A percentile compares a stretch with the other conserved stretches of the same genome.
phyloP scores from a whole-genome alignment of 768 basidiomycete genomes.

The Lentinula boryana region DNA sequence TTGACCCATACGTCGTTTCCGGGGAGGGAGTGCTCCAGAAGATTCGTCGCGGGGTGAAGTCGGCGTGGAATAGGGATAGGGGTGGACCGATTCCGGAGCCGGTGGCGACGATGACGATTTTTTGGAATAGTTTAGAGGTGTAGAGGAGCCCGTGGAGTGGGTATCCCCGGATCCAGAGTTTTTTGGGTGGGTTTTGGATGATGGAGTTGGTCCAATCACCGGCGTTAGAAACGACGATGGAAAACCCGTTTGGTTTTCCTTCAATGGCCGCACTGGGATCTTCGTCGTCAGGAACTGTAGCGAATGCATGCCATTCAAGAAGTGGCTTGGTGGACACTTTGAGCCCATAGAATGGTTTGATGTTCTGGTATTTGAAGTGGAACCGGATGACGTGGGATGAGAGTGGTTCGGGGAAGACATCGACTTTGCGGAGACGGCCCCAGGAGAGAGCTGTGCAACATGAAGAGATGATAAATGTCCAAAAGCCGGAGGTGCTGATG shows the following conservation, averaged over 20 bases:
- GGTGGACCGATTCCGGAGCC: constrained; percentile 49
- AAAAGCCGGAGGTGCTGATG: constrained; percentile 41
- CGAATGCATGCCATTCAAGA: constrained; percentile 47
- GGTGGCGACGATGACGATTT: constrained; percentile 48
- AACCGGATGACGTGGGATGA: constrained; percentile 50
- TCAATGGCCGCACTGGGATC: too few relatives aligned
- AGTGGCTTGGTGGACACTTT: constrained; percentile 32
- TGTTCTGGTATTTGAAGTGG: constrained; percentile 46
- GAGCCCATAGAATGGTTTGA: constrained; percentile 27
- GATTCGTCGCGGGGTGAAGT: constrained; percentile 28
- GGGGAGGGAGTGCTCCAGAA: constrained; percentile 38
- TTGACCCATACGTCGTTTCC: constrained; percentile 32
- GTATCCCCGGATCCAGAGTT: constrained; percentile 50
- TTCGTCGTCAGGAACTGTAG: constrained; percentile 31
- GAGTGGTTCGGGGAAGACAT: constrained; percentile 43
- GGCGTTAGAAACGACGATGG: constrained; percentile 43
- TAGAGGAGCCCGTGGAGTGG: constrained; percentile 45
- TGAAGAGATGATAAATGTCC: constrained; percentile 34
- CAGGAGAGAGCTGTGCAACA: constrained; percentile 43
- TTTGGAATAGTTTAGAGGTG: constrained; percentile 43
- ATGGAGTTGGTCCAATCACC: constrained; percentile 51
- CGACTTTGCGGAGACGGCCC: constrained; percentile 41
- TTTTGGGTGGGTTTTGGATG: constrained; percentile 41
- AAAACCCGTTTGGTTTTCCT: not conserved
- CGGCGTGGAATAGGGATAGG: constrained; percentile 27